Base-by-base conservation (phyloP, 2,329 filamentous ascomycete species). In the Cladobotryum mycophilum region DNA sequence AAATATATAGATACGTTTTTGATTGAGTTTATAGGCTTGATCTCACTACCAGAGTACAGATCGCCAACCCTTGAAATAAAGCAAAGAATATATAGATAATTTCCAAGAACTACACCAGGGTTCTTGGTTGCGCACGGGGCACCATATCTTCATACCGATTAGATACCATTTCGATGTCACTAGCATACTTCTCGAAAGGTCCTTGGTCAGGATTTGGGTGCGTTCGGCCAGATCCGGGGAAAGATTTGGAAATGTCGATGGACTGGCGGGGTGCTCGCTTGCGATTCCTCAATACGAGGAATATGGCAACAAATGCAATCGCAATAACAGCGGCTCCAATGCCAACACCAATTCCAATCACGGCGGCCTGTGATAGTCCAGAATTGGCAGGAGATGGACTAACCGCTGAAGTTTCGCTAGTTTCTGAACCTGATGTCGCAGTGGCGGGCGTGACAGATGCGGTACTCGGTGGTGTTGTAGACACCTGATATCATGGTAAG, bases 81-180 rank as follows among this genome's bases (percentile, higher is more conserved):
- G 37, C 15, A 20, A 41, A 20, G 20, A 41, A 20, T 8, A 41
- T 30, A 30, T 30, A 30, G 6, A 30, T 30, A 30, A 6, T 11
- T 11, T 30, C 13, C 13, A 41, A 41, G 37, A 45, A 22, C 61
- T 52, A 73, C 9, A 74, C 67, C 64, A 72, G 67, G 14, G 64
- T 70, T 61, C 70, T 67, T 11, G 79, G 79, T 43, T 74, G 70
- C 53, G 73, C 69, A 41, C 76, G 68, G 25, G 77, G 77, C 18
- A 77, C 58, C 76, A 81, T 78, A 55, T 82, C 79, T 62, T 82
- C 79, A 55, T 82, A 82, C 40, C 76, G 71, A 53, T 75, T 71
- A 3, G 76, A 72, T 53, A 74, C 73, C 59, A 74, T 67, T 56
- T 81, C 77, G 41, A 80, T 67, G 43, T 77, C 75, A 14, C 65